Percentiles rank a stretch among this genome's conserved stretches.
These are phyloP conservation scores for Nyssa sinensis DNA, from an alignment of 148 eudicot genomes.

Conservation along the genomic window DNA sequence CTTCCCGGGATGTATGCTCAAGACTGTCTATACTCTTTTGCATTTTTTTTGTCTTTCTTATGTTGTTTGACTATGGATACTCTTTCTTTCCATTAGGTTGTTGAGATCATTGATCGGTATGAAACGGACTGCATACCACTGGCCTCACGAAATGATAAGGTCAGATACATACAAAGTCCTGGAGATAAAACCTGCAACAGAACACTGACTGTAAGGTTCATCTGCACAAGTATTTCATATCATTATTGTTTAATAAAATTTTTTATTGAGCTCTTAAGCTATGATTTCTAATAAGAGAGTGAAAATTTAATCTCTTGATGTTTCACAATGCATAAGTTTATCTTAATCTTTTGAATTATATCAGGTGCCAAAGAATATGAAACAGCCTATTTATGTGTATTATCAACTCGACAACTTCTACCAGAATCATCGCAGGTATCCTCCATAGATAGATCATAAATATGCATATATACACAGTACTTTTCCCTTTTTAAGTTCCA, in stretches of 20 bases:
- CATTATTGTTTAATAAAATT: too few relatives aligned
- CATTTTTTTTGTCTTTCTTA: background rate
- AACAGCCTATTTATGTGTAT: conserved; percentile 83
- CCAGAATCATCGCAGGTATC: conserved; percentile 99
- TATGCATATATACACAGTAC: too few relatives aligned
- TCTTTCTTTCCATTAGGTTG: conserved; percentile 52
- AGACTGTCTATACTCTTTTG: background rate
- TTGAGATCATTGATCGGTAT: conserved; percentile 87
- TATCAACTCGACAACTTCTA: conserved; percentile 98
- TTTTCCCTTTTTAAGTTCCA: too few relatives aligned
- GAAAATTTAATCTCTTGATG: background rate
- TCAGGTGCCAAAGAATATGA: conserved; percentile 74
- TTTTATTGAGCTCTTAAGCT: too few relatives aligned
- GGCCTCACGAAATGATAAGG: conserved; percentile 44
- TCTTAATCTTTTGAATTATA: too few relatives aligned
- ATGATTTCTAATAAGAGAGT: too few relatives aligned
- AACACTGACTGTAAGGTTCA: conserved; percentile 47
- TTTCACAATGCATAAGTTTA: background rate
- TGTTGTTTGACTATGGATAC: background rate
- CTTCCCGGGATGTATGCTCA: conserved; percentile 81
- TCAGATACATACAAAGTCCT: conserved; percentile 53
- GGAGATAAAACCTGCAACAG: conserved; percentile 63
- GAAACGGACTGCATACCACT: conserved; percentile 63
- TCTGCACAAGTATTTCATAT: too few relatives aligned
- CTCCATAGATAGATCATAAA: too few relatives aligned